These are phyloP conservation scores for Tulasnella sp. DNA, from an alignment of 768 basidiomycete genomes.

Conservation along the genomic window DNA sequence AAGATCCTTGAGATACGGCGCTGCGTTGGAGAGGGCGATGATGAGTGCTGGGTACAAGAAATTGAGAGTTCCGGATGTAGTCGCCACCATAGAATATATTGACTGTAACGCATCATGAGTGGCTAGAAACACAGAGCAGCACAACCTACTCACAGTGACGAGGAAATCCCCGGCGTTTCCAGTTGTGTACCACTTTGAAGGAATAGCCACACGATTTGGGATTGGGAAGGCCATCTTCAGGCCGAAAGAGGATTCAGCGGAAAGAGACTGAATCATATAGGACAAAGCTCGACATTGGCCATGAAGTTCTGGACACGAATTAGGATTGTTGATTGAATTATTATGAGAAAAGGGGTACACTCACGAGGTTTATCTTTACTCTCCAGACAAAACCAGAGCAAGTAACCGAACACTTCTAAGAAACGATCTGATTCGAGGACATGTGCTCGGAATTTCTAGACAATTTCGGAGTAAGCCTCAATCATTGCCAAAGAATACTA, in stretches of 20 bases:
- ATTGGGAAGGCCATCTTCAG: constrained; percentile 51
- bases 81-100: constrained; percentile 80
- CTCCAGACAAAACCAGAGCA: constrained; percentile 70
- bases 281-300: constrained; percentile 80
- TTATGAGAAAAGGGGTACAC: constrained; percentile 21
- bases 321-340: background rate
- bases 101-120: constrained; percentile 36
- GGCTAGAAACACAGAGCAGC: background rate
- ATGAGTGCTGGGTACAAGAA: constrained; percentile 86
- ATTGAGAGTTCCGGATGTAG: constrained; percentile 66
- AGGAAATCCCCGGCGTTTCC: constrained; percentile 79
- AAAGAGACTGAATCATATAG: constrained; percentile 84
- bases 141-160: constrained; percentile 48
- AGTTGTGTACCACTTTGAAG: constrained; percentile 59
- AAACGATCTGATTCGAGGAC: constrained; percentile 69
- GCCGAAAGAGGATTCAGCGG: constrained; percentile 71
- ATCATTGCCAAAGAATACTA: background rate
- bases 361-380: constrained; percentile 88
- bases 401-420: constrained; percentile 61
- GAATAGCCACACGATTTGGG: constrained; percentile 39
- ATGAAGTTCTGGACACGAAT: constrained; percentile 57
- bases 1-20: constrained; percentile 74
- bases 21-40: constrained; percentile 76
- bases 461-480: background rate
- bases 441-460: constrained; percentile 80